A percentile compares a stretch with the other conserved stretches of the same genome.
Conservation (phyloP, 257 asterid species). For the Solanum sejunctum region DNA sequence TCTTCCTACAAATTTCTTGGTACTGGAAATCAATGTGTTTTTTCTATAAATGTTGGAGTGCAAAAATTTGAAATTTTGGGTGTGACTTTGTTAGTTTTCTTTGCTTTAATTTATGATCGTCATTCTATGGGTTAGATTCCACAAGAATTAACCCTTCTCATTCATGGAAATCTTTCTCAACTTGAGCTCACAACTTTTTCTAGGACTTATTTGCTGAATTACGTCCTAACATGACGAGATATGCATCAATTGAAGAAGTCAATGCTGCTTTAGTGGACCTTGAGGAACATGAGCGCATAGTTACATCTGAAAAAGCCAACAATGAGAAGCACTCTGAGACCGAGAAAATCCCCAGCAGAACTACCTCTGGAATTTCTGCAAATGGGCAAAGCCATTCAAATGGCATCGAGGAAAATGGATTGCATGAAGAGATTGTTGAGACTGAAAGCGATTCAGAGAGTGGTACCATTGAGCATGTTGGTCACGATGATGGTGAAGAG, state of each 20-base stretch:
- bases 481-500: conserved; percentile 54
- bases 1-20: background rate
- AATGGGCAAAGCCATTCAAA: conserved; percentile 47
- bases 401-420: conserved; percentile 60
- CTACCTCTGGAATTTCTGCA: conserved; percentile 34
- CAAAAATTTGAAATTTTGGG: background rate
- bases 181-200: conserved; percentile 13
- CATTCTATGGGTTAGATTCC: background rate
- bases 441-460: conserved; percentile 89
- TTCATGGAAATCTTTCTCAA: background rate
- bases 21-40: background rate
- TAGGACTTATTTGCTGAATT: conserved; percentile 90
- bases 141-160: background rate
- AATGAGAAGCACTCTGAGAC: conserved; percentile 49
- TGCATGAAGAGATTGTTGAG: conserved; percentile 57
- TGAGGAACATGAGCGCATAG: conserved; percentile 75
- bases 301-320: conserved; percentile 53
- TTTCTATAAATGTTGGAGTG: background rate
- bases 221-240: conserved; percentile 89
- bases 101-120: background rate
- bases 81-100: background rate
- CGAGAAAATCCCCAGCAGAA: conserved; percentile 35
- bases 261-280: conserved; percentile 66
- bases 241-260: conserved; percentile 72
- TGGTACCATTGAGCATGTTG: conserved; percentile 52